phyloP scores from a whole-genome alignment of 352 stramenopile genomes.

The Pythium oligandrum region DNA sequence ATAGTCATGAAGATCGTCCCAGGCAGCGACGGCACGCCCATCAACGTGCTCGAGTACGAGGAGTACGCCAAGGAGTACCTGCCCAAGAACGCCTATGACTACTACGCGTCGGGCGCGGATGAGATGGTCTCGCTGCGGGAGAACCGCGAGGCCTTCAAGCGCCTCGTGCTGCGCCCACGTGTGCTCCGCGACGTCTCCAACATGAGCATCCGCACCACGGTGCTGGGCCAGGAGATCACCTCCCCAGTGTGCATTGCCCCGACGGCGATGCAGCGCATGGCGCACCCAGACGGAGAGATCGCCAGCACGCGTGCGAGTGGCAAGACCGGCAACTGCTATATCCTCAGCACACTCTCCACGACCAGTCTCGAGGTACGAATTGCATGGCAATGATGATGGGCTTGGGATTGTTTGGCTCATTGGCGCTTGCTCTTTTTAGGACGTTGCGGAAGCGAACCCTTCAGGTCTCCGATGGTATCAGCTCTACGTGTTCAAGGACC shows the following conservation, averaged over 20 bases:
- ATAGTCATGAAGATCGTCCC: conserved; percentile 56
- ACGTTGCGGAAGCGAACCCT: conserved; percentile 23
- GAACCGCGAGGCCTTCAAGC: conserved; percentile 88
- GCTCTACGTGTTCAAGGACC: conserved; percentile 95
- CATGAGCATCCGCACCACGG: conserved; percentile 88
- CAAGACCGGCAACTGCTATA: conserved; percentile 87
- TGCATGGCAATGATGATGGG: too few relatives aligned
- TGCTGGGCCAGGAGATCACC: conserved; percentile 88
- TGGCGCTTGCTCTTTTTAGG: conserved; percentile 9
- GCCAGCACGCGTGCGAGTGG: conserved; percentile 77
- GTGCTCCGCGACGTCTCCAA: conserved; percentile 92
- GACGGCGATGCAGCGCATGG: conserved; percentile 92
- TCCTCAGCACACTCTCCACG: conserved; percentile 91
- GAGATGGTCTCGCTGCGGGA: conserved; percentile 85
- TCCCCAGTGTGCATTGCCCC: conserved; percentile 92
- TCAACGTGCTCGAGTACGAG: conserved; percentile 91
- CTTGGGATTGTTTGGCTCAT: conserved; percentile 6
- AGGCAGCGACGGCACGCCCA: conserved; percentile 60
- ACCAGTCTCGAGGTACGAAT: conserved; percentile 85
- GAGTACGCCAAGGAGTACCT: conserved; percentile 85
- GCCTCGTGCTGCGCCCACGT: conserved; percentile 92
- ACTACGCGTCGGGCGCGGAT: conserved; percentile 91
- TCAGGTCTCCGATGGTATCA: conserved; percentile 92
- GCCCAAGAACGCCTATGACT: conserved; percentile 90
- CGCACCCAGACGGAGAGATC: conserved; percentile 92